phyloP scores from a whole-genome alignment of 345 rosid genomes.

The Brassica nigra region DNA sequence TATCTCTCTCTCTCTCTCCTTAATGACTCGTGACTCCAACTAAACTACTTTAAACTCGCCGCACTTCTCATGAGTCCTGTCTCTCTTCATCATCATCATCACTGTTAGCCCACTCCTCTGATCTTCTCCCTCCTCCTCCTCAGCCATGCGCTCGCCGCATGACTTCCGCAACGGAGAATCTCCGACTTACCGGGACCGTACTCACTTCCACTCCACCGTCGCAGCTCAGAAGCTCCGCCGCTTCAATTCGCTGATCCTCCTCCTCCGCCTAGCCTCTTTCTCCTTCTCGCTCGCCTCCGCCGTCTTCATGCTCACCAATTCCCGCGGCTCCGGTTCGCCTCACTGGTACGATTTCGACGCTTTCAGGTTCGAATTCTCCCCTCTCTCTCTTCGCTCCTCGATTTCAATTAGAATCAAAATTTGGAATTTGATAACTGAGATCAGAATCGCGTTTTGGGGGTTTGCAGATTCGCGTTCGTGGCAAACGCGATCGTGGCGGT shows the following conservation, averaged over 20 bases:
- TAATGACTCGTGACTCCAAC: constrained; percentile 47
- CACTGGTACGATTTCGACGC: constrained; percentile 91
- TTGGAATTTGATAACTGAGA: neutral
- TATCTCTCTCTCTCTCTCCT: constrained; percentile 26
- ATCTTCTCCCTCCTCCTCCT: constrained; percentile 35
- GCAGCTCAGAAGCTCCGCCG: constrained; percentile 77
- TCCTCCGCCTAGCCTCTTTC: constrained; percentile 75
- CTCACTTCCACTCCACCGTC: constrained; percentile 73
- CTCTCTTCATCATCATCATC: constrained; percentile 15
- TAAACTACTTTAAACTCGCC: constrained; percentile 18
- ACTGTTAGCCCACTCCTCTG: constrained; percentile 1
- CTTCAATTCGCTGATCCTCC: constrained; percentile 72
- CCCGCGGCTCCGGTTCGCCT: constrained; percentile 58
- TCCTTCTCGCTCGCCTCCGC: constrained; percentile 81
- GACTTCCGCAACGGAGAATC: constrained; percentile 64
- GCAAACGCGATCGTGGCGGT: constrained; percentile 84
- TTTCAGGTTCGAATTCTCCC: constrained; percentile 59
- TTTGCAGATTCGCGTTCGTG: constrained; percentile 66
- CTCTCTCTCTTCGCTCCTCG: neutral
- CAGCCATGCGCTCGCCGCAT: constrained; percentile 73
- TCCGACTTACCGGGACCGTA: constrained; percentile 48
- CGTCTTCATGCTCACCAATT: constrained; percentile 84
- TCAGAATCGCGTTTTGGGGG: neutral
- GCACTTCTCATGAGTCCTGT: constrained; percentile 44
- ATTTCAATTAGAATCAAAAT: constrained; percentile 20